Percentiles rank a stretch among this genome's conserved stretches.
These are phyloP conservation scores for Xylaria sp. DNA, from an alignment of 2,329 filamentous ascomycete species.

Conservation along the genomic window DNA sequence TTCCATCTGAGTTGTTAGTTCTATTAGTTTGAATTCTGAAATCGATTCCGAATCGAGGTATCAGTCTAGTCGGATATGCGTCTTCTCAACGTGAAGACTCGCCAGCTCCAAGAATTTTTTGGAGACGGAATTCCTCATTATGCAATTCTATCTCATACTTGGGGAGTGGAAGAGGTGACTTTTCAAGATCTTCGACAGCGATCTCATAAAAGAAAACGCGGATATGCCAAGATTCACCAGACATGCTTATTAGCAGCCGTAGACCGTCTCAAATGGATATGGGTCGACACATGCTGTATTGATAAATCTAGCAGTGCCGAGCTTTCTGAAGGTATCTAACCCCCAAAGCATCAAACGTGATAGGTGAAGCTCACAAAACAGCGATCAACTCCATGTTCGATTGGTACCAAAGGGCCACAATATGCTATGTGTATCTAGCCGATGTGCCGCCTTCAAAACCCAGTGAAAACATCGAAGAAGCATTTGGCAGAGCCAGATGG, in stretches of 20 bases:
- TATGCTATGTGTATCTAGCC: conserved; percentile 36
- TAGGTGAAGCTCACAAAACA: conserved; percentile 11
- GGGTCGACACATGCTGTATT: conserved; percentile 41
- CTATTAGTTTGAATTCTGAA: background rate
- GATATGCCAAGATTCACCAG: conserved; percentile 34
- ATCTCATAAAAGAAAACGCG: conserved; percentile 6
- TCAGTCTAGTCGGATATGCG: conserved; percentile 14
- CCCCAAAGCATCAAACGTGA: background rate
- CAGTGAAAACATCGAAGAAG: conserved; percentile 5
- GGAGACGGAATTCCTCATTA: conserved; percentile 6
- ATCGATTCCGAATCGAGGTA: background rate
- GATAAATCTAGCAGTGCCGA: conserved; percentile 39
- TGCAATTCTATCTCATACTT: conserved; percentile 37
- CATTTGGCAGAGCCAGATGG: conserved; percentile 33
- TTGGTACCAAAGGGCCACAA: conserved; percentile 30
- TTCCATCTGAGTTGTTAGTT: background rate
- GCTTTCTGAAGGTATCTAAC: conserved; percentile 28
- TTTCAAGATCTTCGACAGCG: conserved; percentile 33
- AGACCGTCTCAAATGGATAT: conserved; percentile 28
- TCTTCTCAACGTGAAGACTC: conserved; percentile 21
- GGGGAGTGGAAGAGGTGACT: conserved; percentile 32
- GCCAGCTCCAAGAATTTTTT: conserved; percentile 22
- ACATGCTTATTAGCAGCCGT: conserved; percentile 25
- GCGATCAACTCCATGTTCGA: conserved; percentile 39
- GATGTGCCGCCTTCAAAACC: conserved; percentile 27